Conservation (phyloP, 306 rosid genomes). For the Herpetospermum pedunculosum region DNA sequence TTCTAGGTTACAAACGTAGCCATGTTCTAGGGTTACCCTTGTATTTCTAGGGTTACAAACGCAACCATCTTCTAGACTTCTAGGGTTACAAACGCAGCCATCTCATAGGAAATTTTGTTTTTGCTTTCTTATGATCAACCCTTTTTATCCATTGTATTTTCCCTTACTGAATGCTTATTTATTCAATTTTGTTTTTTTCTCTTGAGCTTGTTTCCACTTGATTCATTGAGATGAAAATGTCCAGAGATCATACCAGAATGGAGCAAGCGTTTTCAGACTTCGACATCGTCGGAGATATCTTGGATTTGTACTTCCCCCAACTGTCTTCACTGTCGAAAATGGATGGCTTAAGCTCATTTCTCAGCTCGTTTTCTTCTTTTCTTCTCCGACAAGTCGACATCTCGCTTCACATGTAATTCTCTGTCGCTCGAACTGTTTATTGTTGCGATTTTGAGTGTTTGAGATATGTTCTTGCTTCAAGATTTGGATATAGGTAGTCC, state of each 20-base stretch:
- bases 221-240: slow-evolving; percentile 8
- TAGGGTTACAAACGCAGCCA: no score
- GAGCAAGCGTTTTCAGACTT: slow-evolving; percentile 19
- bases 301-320: slow-evolving; percentile 41
- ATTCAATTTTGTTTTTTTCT: no score
- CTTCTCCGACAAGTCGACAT: slow-evolving; percentile 30
- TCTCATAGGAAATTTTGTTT: no score
- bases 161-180: no score
- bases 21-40: no score
- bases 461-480: not conserved
- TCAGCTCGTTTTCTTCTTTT: slow-evolving; percentile 47
- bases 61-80: no score
- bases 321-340: slow-evolving; percentile 48
- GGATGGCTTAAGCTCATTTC: slow-evolving; percentile 43
- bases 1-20: no score
- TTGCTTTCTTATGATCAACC: no score
- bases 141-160: no score
- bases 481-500: not conserved
- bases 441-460: not conserved
- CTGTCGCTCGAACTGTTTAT: not conserved
- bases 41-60: no score
- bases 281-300: slow-evolving; percentile 14
- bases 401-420: slow-evolving; percentile 45
- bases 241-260: not conserved
- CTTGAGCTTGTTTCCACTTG: no score